phyloP scores from a whole-genome alignment of 768 basidiomycete genomes.

The Dacryopinax spathularia region DNA sequence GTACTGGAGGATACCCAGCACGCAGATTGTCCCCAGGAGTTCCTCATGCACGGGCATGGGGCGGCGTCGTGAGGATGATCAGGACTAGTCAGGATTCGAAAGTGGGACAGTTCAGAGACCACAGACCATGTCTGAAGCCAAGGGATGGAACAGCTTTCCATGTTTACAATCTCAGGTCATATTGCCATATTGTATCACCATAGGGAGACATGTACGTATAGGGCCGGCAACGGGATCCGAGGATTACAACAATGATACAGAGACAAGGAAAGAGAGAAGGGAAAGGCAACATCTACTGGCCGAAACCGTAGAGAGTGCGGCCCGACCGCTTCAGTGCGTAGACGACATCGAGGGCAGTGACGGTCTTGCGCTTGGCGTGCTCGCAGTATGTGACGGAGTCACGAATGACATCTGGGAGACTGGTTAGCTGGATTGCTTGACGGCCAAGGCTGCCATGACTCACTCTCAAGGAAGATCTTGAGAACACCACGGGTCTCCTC shows the following conservation, averaged over 20 bases:
- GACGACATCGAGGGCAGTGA: slow-evolving; percentile 48
- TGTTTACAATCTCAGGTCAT: background rate
- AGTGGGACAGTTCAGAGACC: no score
- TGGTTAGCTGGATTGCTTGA: background rate
- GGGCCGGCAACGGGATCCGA: background rate
- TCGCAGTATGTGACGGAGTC: slow-evolving; percentile 39
- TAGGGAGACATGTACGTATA: background rate
- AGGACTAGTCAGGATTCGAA: no score
- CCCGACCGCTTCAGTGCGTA: slow-evolving; percentile 48
- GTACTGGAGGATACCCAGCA: no score
- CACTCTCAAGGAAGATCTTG: slow-evolving; percentile 34
- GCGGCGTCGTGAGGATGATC: no score
- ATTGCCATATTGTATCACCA: slow-evolving; percentile 2
- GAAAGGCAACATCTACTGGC: slow-evolving; percentile 23
- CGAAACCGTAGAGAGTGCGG: slow-evolving; percentile 45
- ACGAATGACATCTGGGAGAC: slow-evolving; percentile 27
- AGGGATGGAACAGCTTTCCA: background rate
- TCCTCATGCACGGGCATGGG: no score
- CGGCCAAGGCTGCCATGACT: background rate
- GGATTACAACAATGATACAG: slow-evolving; percentile 4
- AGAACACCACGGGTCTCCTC: slow-evolving; percentile 40
- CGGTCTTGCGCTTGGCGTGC: slow-evolving; percentile 38
- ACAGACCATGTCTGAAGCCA: no score
- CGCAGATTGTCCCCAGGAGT: no score
- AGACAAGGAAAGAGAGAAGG: slow-evolving; percentile 24